Evolutionary conservation across 176 grass and related monocot species (phyloP), one percentile per base, ranked within the genome.

Genomic region (Aegilops speltoides): DNA sequence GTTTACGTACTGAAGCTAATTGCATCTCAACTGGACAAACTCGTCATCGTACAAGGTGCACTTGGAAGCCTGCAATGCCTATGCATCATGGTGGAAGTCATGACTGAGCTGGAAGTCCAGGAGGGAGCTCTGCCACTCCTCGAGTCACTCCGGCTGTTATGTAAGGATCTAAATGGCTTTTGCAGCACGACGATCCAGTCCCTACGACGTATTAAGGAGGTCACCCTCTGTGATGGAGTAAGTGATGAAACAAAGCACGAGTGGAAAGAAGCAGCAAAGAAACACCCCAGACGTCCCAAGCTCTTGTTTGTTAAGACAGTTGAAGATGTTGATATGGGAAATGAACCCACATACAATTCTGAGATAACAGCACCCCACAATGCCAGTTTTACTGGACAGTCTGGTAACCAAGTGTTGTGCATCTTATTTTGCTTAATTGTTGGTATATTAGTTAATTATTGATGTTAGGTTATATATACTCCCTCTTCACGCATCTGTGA

Each of bases 111-210:
- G 19, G 37, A 81, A 50, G 45, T 67, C 24, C 24, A 81, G 14
- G 24, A 68, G 17, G 78, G 79, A 11, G 78, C 78, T 80, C 61
- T 80, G 38, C 78, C 78, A 1, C 37, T 20, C 6, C 61, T 80
- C 4, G 78, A 80, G 15, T 46, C 61, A 12, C 40, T 80, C 22
- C 5, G 8, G 1, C 8, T 80, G 38, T 8, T 80, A 2, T 80
- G 78, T 13, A 46, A 80, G 16, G 37, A 64, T 45, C 38, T 80
- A 45, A 31, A 31, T 80, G 78, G 78, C n/a, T 40, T 65, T 31
- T 13, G 38, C 0, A 9, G 61, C 38, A 67, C 7, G 0, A 6
- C 1, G 19, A 48, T 81, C 17, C 19, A 81, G 4, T 10, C 15
- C 0, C 24, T 45, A 3, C 5, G 2, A 2, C 9, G 16, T 38